These are phyloP conservation scores for Deinandra increscens DNA, from an alignment of 129 eudicot species.

Conservation along the genomic window DNA sequence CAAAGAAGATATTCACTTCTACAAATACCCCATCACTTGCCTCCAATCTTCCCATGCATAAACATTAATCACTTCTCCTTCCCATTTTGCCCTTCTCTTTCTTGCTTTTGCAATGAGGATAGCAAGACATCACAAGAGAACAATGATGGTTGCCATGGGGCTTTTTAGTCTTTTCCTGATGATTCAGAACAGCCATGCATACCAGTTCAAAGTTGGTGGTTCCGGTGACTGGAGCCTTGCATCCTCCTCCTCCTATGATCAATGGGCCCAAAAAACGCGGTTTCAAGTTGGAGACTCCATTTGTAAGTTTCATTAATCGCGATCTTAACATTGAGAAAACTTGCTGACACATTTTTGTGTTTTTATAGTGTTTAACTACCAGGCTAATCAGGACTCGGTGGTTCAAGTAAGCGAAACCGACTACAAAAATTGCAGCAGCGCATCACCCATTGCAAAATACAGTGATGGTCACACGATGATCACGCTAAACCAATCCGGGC, in stretches of 20 bases:
- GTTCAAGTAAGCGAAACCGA: slow-evolving; percentile 53
- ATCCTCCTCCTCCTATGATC: slow-evolving; percentile 36
- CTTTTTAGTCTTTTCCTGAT: slow-evolving; percentile 41
- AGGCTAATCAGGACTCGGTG: slow-evolving; percentile 55
- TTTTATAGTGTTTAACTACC: slow-evolving; percentile 53
- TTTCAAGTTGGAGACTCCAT: slow-evolving; percentile 67
- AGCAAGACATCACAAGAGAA: slow-evolving; percentile 23
- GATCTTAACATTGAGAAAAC: background rate
- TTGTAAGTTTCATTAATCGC: slow-evolving; percentile 39
- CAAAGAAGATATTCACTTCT: slow-evolving; percentile 51
- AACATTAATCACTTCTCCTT: slow-evolving; percentile 10
- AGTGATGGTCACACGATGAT: slow-evolving; percentile 34
- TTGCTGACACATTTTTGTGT: background rate
- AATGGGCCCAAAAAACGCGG: slow-evolving; percentile 73
- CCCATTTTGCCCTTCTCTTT: slow-evolving; percentile 21
- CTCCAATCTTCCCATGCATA: slow-evolving; percentile 9
- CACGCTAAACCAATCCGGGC: slow-evolving; percentile 38
- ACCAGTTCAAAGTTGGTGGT: slow-evolving; percentile 66
- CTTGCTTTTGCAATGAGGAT: slow-evolving; percentile 39
- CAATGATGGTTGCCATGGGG: slow-evolving; percentile 29
- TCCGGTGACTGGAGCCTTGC: slow-evolving; percentile 59
- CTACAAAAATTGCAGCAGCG: slow-evolving; percentile 48
- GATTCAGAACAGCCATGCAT: slow-evolving; percentile 44
- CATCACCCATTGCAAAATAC: slow-evolving; percentile 32
- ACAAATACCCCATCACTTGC: slow-evolving; percentile 44